These are phyloP conservation scores for Fusarium agapanthi DNA, from an alignment of 2,329 filamentous ascomycete species.

Conservation along the genomic window DNA sequence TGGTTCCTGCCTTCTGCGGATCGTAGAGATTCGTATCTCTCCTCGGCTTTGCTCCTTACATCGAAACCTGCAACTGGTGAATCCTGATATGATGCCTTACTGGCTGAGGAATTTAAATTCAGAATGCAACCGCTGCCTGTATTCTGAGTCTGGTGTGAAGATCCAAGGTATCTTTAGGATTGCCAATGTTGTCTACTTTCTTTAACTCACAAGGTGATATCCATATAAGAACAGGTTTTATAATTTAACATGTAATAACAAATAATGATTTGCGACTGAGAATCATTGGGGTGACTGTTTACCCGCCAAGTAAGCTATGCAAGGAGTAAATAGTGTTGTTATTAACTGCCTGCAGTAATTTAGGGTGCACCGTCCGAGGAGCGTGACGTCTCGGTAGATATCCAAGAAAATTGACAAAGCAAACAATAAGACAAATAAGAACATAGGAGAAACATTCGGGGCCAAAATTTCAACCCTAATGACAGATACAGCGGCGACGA, in stretches of 20 bases:
- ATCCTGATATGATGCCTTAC: fast-evolving
- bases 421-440: fast-evolving
- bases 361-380: too few relatives aligned
- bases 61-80: fast-evolving
- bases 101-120: fast-evolving
- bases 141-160: fast-evolving
- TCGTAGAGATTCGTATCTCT: fast-evolving
- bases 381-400: fast-evolving
- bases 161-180: fast-evolving
- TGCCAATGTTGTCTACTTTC: fast-evolving
- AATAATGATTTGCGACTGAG: fast-evolving
- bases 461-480: fast-evolving
- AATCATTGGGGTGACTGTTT: fast-evolving
- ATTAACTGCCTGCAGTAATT: too few relatives aligned
- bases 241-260: fast-evolving
- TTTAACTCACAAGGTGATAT: fast-evolving
- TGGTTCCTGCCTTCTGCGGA: background rate
- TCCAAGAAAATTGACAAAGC: fast-evolving
- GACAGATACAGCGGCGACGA: background rate
- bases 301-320: fast-evolving
- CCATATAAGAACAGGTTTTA: fast-evolving
- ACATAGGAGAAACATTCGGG: fast-evolving
- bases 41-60: fast-evolving
- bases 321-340: background rate
- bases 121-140: too few relatives aligned